These are phyloP conservation scores for Sisymbrium irio DNA, from an alignment of 345 rosid genomes.

Conservation along the genomic window DNA sequence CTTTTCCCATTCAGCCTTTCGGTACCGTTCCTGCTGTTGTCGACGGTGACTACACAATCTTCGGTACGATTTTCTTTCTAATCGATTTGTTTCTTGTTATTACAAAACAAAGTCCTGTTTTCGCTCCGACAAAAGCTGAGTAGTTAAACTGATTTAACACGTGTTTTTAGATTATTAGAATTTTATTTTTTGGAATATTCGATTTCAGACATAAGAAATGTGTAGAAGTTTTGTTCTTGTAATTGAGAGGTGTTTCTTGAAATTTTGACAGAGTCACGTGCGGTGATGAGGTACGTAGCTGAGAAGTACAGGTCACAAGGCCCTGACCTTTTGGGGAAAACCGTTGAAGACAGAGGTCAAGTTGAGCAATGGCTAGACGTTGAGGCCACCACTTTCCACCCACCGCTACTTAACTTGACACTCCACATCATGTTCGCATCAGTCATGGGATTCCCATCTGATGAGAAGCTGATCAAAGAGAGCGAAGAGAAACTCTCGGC, in stretches of 20 bases:
- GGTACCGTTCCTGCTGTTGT: constrained; percentile 62
- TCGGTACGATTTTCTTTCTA: too few species aligned
- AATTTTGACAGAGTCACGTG: constrained; percentile 55
- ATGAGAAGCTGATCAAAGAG: constrained; percentile 49
- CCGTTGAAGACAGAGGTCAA: constrained; percentile 40
- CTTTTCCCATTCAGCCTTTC: constrained; percentile 51
- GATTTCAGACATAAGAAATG: not conserved
- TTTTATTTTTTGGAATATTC: not conserved
- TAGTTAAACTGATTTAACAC: not conserved
- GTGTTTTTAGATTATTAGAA: not conserved
- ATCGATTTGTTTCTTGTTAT: not conserved
- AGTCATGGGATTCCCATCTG: constrained; percentile 39
- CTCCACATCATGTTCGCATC: constrained; percentile 47
- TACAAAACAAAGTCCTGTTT: not conserved
- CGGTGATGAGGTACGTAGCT: constrained; percentile 64
- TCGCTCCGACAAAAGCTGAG: not conserved
- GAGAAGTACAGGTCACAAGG: constrained; percentile 56
- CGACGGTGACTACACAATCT: constrained; percentile 66
- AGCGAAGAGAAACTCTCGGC: constrained; percentile 55
- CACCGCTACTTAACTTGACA: constrained; percentile 40
- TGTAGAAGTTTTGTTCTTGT: not conserved
- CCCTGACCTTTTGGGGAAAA: constrained; percentile 38
- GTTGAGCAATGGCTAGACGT: constrained; percentile 76
- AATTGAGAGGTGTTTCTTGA: not conserved
- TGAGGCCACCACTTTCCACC: constrained; percentile 56